Evolutionary conservation across 805 yeast species (phyloP).

Genomic region (Yamadazyma takamatsuzukensis): DNA sequence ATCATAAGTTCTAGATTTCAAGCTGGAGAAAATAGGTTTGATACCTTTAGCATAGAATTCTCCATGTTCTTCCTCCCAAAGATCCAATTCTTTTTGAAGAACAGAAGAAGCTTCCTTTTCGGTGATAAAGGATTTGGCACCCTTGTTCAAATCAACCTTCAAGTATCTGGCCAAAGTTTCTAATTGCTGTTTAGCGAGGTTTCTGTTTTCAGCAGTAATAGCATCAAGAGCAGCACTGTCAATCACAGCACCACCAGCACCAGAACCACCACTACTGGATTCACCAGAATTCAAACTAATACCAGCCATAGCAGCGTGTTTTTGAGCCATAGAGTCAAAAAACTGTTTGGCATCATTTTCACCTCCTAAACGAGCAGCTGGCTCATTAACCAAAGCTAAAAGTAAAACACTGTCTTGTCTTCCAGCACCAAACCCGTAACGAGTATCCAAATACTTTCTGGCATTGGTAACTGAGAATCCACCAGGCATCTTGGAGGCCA

Average conservation of each 20-base stretch:
- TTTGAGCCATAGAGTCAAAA: constrained; percentile 77
- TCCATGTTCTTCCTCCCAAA: constrained; percentile 81
- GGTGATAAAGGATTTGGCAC: constrained; percentile 76
- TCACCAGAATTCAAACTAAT: constrained; percentile 68
- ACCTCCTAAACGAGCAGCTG: constrained; percentile 78
- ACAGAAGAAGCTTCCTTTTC: constrained; percentile 82
- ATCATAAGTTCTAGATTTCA: constrained; percentile 94
- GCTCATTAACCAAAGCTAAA: constrained; percentile 83
- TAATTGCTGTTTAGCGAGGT: constrained; percentile 71
- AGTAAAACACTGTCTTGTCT: constrained; percentile 91
- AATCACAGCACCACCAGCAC: constrained; percentile 79
- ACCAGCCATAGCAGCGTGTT: constrained; percentile 82
- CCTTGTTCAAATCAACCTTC: constrained; percentile 86
- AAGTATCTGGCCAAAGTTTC: constrained; percentile 94
- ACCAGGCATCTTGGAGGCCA: constrained; percentile 99
- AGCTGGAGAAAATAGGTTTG: constrained; percentile 81
- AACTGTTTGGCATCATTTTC: constrained; percentile 89
- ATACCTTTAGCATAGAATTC: constrained; percentile 92
- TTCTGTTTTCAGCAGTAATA: constrained; percentile 65
- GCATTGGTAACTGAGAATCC: constrained; percentile 92
- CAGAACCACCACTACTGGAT: constrained; percentile 53
- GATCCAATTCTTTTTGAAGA: constrained; percentile 86
- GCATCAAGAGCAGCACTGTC: constrained; percentile 95
- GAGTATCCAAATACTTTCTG: constrained; percentile 84
- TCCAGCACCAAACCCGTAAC: constrained; percentile 91